Base-by-base conservation (phyloP, 2,329 filamentous ascomycete genomes). In the Colletotrichum tropicale region DNA sequence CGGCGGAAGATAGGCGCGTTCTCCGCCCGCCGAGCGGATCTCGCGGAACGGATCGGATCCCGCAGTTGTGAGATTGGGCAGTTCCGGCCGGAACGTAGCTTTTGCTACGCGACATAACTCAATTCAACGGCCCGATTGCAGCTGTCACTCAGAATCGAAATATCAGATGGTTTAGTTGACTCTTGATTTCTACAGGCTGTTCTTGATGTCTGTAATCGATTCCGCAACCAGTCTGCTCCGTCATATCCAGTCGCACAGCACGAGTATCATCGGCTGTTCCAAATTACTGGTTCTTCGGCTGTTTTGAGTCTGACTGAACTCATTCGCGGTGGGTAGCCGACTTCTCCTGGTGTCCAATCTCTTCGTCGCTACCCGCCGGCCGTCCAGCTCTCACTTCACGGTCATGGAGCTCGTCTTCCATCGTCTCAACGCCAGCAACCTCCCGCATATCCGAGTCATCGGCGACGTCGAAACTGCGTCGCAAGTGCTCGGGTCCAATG, bases 401-500 rank as follows among this genome's bases (percentile, higher is more conserved):
- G 6, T 66, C 64, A 10, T 72, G 74, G 8, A 62, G 66, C 16
- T 52, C 74, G 5, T 70, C 64, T 15, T 56, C 77, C 43, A 86
- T 79, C 21, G 78, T 82, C 36, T 85, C 83, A 30, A 83, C 83
- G 7, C 87, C 88, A 5, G 86, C 87, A 10, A 86, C 87, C 69
- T 87, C 88, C 26, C 85, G 84, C 5, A 87, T 84, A 61, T 91
- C 88, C 58, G 84, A 82, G 71, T 90, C 89, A 65, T 89, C 85
- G 4, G 79, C 84, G 1, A 89, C 85, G 70, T 90, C 89, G 78
- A 91, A 90, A 77, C 86, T 88, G 77, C 87, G 85, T 38, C 85
- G 82, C 69, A 91, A 80, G 74, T 89, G 86, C 84, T 91, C 90
- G 1, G 90, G 90, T 0, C 94, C 94, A 5, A 94, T 58, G 12